phyloP scores from a whole-genome alignment of 495 filamentous ascomycete species.

The Penicillium canescens region DNA sequence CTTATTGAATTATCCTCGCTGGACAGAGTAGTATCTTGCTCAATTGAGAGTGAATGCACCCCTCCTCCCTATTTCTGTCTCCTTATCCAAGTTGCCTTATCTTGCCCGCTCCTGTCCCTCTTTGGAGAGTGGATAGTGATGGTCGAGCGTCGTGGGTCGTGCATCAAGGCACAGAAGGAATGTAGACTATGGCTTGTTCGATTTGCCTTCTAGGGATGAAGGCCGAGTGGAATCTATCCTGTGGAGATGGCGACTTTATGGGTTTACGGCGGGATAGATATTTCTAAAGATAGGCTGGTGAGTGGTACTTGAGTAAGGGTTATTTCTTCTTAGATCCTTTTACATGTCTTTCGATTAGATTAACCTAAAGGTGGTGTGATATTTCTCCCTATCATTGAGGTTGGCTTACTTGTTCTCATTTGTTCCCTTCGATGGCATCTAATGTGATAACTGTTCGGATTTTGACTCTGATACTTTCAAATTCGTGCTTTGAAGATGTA shows the following conservation, averaged over 20 bases:
- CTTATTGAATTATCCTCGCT: background rate
- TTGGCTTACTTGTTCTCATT: no score
- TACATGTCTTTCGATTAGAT: no score
- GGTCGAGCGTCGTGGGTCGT: background rate
- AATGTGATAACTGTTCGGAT: no score
- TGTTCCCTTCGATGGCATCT: no score
- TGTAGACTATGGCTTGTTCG: background rate
- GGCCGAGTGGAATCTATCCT: background rate
- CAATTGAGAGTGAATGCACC: background rate
- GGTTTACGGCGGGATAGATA: no score
- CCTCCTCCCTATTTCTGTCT: background rate
- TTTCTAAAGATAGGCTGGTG: background rate
- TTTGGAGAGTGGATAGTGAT: background rate
- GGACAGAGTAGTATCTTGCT: background rate
- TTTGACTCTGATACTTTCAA: no score
- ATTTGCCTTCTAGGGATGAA: background rate
- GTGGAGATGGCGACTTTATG: no score
- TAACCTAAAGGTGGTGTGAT: no score
- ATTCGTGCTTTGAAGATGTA: no score
- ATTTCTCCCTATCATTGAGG: no score
- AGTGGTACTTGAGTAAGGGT: no score
- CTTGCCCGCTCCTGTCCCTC: background rate
- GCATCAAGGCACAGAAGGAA: background rate
- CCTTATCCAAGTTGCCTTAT: background rate
- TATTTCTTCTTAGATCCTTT: no score